phyloP scores from a whole-genome alignment of 1,139 yeast species.

The Blastobotrys raffinosifermentans region DNA sequence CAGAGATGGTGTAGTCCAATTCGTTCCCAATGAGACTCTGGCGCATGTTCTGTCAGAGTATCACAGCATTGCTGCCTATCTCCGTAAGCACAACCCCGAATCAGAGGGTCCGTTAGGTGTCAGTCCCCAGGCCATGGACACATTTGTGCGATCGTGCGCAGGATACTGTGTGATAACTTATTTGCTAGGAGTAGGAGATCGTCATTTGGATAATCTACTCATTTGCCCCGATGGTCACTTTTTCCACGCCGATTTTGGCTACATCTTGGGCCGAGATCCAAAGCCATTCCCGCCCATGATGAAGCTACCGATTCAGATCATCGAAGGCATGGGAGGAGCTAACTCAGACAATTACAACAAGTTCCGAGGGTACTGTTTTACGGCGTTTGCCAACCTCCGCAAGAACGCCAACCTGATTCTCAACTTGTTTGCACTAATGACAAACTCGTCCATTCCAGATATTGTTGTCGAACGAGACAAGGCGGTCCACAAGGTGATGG shows the following conservation, averaged over 20 bases:
- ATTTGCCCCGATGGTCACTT: conserved; percentile 69
- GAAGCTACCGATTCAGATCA: conserved; percentile 94
- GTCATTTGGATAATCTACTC: conserved; percentile 87
- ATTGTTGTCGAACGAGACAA: conserved; percentile 69
- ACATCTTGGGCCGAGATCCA: conserved; percentile 92
- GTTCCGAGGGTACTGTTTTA: conserved; percentile 89
- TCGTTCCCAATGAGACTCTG: conserved; percentile 84
- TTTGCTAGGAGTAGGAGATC: conserved; percentile 90
- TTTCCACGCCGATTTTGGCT: conserved; percentile 97
- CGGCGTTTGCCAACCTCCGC: conserved; percentile 84
- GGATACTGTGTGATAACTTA: conserved; percentile 97
- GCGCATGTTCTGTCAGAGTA: conserved; percentile 72
- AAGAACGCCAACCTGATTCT: conserved; percentile 85
- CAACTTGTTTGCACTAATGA: conserved; percentile 89
- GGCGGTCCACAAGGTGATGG: conserved; percentile 81
- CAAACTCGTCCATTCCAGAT: conserved; percentile 88
- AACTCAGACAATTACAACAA: conserved; percentile 76
- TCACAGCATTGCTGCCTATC: conserved; percentile 64
- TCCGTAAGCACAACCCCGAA: conserved; percentile 58
- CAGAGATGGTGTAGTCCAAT: conserved; percentile 86
- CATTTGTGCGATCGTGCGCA: conserved; percentile 91
- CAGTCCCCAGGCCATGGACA: conserved; percentile 75
- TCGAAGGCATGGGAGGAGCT: conserved; percentile 97
- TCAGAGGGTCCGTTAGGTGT: conserved; percentile 64
- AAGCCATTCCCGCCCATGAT: conserved; percentile 98